A percentile compares a stretch with the other conserved stretches of the same genome.
Evolutionary conservation across 108 stramenopile species (phyloP).

Genomic region (Nitzschia putrida): DNA sequence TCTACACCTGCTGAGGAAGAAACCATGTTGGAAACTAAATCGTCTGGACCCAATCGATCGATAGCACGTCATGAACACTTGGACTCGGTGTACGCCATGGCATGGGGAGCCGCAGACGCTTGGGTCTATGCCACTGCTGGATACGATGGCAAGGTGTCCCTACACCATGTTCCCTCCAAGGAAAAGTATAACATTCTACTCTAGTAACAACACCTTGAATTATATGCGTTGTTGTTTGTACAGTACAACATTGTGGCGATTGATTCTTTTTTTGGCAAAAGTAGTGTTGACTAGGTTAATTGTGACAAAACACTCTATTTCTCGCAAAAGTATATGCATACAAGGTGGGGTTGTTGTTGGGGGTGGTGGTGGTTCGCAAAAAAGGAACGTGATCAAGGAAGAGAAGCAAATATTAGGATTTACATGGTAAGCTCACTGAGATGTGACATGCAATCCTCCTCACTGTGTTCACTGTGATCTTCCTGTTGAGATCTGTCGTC

Average conservation of each 20-base stretch:
- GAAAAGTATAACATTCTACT: slow-evolving; percentile 99
- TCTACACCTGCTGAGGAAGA: neutral
- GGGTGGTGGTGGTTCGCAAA: too few relatives aligned
- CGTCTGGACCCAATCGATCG: slow-evolving; percentile 62
- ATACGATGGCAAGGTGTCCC: slow-evolving; percentile 88
- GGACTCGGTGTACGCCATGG: slow-evolving; percentile 82
- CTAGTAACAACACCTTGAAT: slow-evolving; percentile 31
- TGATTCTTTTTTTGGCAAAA: too few relatives aligned
- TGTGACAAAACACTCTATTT: too few relatives aligned
- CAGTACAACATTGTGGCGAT: too few relatives aligned
- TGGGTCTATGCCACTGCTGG: slow-evolving; percentile 92
- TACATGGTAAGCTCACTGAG: neutral
- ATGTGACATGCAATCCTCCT: neutral
- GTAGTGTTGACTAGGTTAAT: too few relatives aligned
- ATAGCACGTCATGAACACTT: slow-evolving; percentile 85
- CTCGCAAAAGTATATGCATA: too few relatives aligned
- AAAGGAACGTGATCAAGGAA: too few relatives aligned
- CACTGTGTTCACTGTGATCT: neutral
- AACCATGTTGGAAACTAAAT: neutral
- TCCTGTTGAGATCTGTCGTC: neutral
- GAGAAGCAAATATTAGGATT: too few relatives aligned
- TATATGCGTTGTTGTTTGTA: too few relatives aligned
- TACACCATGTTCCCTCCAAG: slow-evolving; percentile 95
- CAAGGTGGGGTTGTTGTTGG: too few relatives aligned
- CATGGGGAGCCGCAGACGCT: slow-evolving; percentile 94